phyloP scores from a whole-genome alignment of 75 land plant species.

The Azolla pinnata region DNA sequence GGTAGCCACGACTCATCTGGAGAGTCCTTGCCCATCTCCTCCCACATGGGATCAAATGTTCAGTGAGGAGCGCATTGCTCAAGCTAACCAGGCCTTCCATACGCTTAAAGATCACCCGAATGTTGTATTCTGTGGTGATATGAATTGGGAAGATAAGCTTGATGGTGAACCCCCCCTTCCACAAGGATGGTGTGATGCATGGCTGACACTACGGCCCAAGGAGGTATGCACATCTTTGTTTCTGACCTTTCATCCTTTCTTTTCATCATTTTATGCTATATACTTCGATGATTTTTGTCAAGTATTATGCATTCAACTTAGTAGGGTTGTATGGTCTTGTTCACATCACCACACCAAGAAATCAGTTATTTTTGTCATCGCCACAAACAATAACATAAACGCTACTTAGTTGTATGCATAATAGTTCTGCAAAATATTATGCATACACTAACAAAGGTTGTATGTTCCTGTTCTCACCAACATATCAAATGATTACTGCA shows the following conservation, averaged over 20 bases:
- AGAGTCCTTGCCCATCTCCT: constrained; percentile 88
- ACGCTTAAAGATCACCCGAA: constrained; percentile 49
- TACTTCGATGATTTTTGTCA: too few relatives aligned
- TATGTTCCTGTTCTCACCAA: too few relatives aligned
- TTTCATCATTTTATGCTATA: too few relatives aligned
- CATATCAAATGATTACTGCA: too few relatives aligned
- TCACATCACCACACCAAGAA: too few relatives aligned
- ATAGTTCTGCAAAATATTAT: too few relatives aligned
- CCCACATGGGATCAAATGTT: constrained; percentile 93
- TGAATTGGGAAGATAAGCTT: constrained; percentile 93
- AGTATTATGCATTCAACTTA: too few relatives aligned
- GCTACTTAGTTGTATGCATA: too few relatives aligned
- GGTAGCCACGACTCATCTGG: constrained; percentile 81
- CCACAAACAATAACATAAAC: too few relatives aligned
- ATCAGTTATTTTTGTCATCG: too few relatives aligned
- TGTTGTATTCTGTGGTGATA: constrained; percentile 78
- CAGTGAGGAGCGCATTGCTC: constrained; percentile 68
- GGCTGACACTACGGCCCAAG: constrained; percentile 52
- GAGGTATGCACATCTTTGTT: constrained; percentile 21
- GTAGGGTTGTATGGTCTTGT: too few relatives aligned
- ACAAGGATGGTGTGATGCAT: constrained; percentile 81
- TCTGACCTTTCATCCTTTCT: neutral
- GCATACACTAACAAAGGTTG: too few relatives aligned
- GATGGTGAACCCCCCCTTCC: constrained; percentile 76
- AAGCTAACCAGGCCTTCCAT: constrained; percentile 57